Evolutionary conservation across 306 rosid species (phyloP).

Genomic region (Prosopis cineraria): DNA sequence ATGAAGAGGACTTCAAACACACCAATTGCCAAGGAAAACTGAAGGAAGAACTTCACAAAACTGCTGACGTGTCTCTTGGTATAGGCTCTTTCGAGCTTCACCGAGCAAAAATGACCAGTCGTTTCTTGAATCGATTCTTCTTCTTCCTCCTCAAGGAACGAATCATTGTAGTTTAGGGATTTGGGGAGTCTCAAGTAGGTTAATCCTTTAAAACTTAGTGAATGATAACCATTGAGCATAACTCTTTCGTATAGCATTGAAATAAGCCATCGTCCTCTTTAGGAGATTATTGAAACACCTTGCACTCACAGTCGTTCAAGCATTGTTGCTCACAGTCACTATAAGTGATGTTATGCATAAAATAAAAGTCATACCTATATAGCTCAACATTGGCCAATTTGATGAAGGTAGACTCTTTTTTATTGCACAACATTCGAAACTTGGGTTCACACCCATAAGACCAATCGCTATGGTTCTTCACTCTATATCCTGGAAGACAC

Average conservation of each 20-base stretch:
- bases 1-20: constrained; percentile 4
- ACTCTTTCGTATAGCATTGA: constrained; percentile 33
- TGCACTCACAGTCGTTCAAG: constrained; percentile 23
- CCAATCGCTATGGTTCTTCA: constrained; percentile 23
- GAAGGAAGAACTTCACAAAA: too few species aligned
- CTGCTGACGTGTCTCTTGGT: background rate
- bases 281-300: constrained; percentile 43
- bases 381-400: constrained; percentile 12
- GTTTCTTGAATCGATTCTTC: background rate
- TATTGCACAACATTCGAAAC: constrained; percentile 20
- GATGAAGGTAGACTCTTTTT: constrained; percentile 4
- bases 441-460: constrained; percentile 40
- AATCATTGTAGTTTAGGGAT: background rate
- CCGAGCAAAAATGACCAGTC: background rate
- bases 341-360: background rate
- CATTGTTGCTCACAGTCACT: constrained; percentile 28
- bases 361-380: constrained; percentile 21
- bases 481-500: constrained; percentile 20
- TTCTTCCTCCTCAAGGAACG: background rate
- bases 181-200: constrained; percentile 36
- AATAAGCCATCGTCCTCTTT: too few species aligned
- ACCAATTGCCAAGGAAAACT: constrained; percentile 22
- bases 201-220: constrained; percentile 10
- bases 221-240: constrained; percentile 30
- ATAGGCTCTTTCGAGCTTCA: constrained; percentile 6